Evolutionary conservation across 2,329 filamentous ascomycete genomes (phyloP), one percentile per base, ranked within the genome.

Genomic region (Gaeumannomyces sp.): DNA sequence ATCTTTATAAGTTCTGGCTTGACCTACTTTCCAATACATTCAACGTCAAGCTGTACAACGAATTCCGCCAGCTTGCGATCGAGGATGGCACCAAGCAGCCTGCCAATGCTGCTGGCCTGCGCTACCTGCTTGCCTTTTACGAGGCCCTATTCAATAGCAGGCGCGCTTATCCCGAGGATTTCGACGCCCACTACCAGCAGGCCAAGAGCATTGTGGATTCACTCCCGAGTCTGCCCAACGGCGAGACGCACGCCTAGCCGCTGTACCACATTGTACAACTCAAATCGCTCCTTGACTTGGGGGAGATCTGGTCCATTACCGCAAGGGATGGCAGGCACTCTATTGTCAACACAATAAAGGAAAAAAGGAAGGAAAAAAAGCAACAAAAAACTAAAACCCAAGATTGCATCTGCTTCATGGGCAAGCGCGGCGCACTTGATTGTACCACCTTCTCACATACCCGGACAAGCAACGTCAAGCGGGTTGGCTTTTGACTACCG

Each of bases 1-100:
- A 86, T 66, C 82, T 91, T 35, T 92, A 92, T 77, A 83, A 87
- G 68, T 91, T 91, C 78, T 93, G 89, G 89, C 86, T 86, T 27
- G 85, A 89, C 73, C 91, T 90, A 72, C 81, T 93, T 68, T 83
- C 87, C 68, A 82, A 85, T 71, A 88, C 90, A 76, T 92, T 93
- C 82, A 90, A 93, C 75, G 80, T 82, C 66, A 80, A 80, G 72
- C 90, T 93, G 85, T 93, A 93, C 77, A 80, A 85, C 72, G 89
- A 93, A 74, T 92, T 93, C 77, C 85, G 86, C 68, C 78, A 80
- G 71, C 81, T 84, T 73, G 89, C 90, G 64, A 77, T 88, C 67
- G 85, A 88, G 72, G 90, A 93, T 76, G 79, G 82, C 64, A 74
- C 76, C 65, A 75, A 81, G 68, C 79, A 67, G 16, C 79, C 71